These are phyloP conservation scores for Termitomyces bulborhizus DNA, from an alignment of 768 basidiomycete species.

Conservation along the genomic window DNA sequence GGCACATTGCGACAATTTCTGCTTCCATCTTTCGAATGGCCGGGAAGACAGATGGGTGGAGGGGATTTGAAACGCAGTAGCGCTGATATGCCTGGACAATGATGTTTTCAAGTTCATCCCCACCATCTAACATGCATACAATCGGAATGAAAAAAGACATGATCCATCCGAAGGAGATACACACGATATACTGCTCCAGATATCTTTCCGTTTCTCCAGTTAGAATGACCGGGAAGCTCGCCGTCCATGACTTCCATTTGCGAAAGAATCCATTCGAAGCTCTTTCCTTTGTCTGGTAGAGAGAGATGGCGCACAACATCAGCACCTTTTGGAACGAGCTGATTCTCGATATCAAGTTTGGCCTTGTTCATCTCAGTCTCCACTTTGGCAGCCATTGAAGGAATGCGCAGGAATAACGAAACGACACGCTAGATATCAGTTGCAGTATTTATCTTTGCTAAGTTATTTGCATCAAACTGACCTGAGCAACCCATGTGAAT, in stretches of 20 bases:
- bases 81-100: conserved; percentile 76
- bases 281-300: conserved; percentile 59
- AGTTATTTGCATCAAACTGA: conserved; percentile 20
- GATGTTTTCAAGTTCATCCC: conserved; percentile 71
- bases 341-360: conserved; percentile 56
- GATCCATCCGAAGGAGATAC: conserved; percentile 18
- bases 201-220: conserved; percentile 70
- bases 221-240: conserved; percentile 36
- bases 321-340: conserved; percentile 59
- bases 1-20: conserved; percentile 84
- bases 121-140: conserved; percentile 52
- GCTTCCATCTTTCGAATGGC: conserved; percentile 96
- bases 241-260: conserved; percentile 81
- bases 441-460: neutral
- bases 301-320: conserved; percentile 59
- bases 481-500: conserved; percentile 48
- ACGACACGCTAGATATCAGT: conserved; percentile 40
- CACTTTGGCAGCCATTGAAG: conserved; percentile 54
- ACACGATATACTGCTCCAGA: conserved; percentile 85
- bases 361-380: conserved; percentile 59
- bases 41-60: conserved; percentile 93
- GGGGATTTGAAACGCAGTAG: conserved; percentile 83
- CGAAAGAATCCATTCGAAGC: conserved; percentile 64
- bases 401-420: conserved; percentile 53
- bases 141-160: neutral